Percentiles rank a stretch among this genome's conserved stretches.
These are phyloP conservation scores for Corynascus novoguineensis DNA, from an alignment of 495 filamentous ascomycete genomes.

Conservation along the genomic window DNA sequence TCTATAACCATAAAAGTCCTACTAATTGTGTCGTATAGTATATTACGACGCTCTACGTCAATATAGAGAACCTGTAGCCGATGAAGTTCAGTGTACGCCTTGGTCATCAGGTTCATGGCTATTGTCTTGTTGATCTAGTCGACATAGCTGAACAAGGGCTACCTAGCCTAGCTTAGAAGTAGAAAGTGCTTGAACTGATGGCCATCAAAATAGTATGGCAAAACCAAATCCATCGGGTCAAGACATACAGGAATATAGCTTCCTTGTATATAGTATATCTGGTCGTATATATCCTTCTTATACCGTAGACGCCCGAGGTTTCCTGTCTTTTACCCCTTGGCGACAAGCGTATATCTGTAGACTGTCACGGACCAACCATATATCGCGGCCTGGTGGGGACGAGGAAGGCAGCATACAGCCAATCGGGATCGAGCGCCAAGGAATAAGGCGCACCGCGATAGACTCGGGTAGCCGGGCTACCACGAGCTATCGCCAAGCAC, in stretches of 20 bases:
- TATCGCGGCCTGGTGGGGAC: no score
- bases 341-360: slow-evolving; percentile 47
- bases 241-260: slow-evolving; percentile 35
- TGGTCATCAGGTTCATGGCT: background rate
- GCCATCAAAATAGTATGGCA: slow-evolving; percentile 28
- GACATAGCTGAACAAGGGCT: slow-evolving; percentile 14
- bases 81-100: slow-evolving; percentile 7
- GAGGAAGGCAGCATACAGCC: no score
- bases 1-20: slow-evolving; percentile 1
- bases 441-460: no score
- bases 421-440: no score
- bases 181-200: slow-evolving; percentile 29
- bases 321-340: slow-evolving; percentile 33
- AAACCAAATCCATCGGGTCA: slow-evolving; percentile 27
- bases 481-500: no score
- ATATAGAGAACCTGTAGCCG: slow-evolving; percentile 3
- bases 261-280: slow-evolving; percentile 32
- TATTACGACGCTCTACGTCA: slow-evolving; percentile 4
- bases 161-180: slow-evolving; percentile 32
- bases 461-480: no score
- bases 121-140: background rate
- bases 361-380: no score
- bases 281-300: slow-evolving; percentile 32
- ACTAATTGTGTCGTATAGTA: slow-evolving; percentile 2
- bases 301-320: slow-evolving; percentile 23